These are phyloP conservation scores for Rhodotorula babjevae DNA, from an alignment of 768 basidiomycete species.

Conservation along the genomic window DNA sequence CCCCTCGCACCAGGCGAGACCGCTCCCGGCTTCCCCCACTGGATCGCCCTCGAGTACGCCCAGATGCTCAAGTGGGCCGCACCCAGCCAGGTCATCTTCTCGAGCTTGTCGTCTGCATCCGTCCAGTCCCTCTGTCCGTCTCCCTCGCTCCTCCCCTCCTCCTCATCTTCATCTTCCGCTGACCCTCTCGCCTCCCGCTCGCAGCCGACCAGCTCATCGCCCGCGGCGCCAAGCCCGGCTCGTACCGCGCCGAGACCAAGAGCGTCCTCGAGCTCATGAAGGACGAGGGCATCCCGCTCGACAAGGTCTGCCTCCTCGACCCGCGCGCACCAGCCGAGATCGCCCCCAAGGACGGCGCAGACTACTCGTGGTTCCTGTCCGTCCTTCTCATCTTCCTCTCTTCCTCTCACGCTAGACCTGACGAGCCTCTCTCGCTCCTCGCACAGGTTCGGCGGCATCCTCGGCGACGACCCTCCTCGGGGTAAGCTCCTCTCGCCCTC, in stretches of 20 bases:
- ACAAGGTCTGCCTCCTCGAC: slow-evolving; percentile 84
- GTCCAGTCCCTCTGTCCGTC: slow-evolving; percentile 53
- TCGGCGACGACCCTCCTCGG: slow-evolving; percentile 91
- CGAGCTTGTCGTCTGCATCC: slow-evolving; percentile 74
- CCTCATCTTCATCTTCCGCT: slow-evolving; percentile 36
- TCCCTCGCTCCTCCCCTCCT: slow-evolving; percentile 43
- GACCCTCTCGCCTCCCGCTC: background rate
- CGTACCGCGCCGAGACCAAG: slow-evolving; percentile 52
- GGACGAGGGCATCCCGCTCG: slow-evolving; percentile 49
- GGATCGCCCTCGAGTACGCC: slow-evolving; percentile 86
- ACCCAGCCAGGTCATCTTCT: slow-evolving; percentile 63
- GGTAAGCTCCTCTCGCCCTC: too few relatives aligned
- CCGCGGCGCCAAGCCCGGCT: slow-evolving; percentile 46
- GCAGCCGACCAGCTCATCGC: slow-evolving; percentile 23
- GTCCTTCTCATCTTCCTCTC: background rate
- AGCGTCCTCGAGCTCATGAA: slow-evolving; percentile 61
- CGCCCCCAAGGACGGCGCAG: slow-evolving; percentile 67
- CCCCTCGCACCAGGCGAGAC: slow-evolving; percentile 49
- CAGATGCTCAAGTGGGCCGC: slow-evolving; percentile 17
- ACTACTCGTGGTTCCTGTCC: slow-evolving; percentile 79
- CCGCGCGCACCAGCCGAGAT: slow-evolving; percentile 71
- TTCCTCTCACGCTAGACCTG: too few relatives aligned
- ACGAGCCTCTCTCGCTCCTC: too few relatives aligned
- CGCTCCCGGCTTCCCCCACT: slow-evolving; percentile 53
- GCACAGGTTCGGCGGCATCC: slow-evolving; percentile 43